A percentile compares a stretch with the other conserved stretches of the same genome.
phyloP scores from a whole-genome alignment of 2,329 filamentous ascomycete genomes.

The Colletotrichum sp. region DNA sequence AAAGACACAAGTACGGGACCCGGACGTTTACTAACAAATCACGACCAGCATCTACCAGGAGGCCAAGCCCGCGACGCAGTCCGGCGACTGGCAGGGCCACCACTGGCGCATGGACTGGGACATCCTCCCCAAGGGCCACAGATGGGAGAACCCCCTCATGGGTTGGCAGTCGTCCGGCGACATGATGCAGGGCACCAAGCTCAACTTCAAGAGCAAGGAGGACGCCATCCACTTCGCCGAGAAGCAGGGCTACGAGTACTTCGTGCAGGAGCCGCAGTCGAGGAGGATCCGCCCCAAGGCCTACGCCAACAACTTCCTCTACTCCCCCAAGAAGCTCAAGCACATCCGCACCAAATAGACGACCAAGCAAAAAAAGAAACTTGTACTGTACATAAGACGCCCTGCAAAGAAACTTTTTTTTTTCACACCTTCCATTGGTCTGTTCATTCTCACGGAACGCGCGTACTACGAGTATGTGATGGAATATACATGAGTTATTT shows the following conservation, averaged over 20 bases:
- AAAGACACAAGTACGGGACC: not conserved
- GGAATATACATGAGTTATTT: not conserved
- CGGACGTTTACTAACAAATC: not conserved
- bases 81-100: constrained; percentile 81
- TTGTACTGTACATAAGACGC: constrained; percentile 31
- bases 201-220: constrained; percentile 92
- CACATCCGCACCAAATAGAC: constrained; percentile 79
- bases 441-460: not conserved
- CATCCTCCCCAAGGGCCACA: constrained; percentile 85
- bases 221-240: constrained; percentile 94
- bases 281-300: constrained; percentile 88
- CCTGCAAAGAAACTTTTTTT: constrained; percentile 5
- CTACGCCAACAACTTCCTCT: constrained; percentile 96
- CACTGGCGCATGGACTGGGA: constrained; percentile 99
- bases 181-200: constrained; percentile 89
- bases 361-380: not conserved
- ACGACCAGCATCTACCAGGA: constrained; percentile 83
- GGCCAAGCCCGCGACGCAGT: constrained; percentile 94
- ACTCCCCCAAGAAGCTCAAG: constrained; percentile 86
- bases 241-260: constrained; percentile 99
- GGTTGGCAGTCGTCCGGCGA: constrained; percentile 98
- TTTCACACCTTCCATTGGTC: not conserved
- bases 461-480: not conserved
- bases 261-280: constrained; percentile 94
- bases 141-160: constrained; percentile 99